Base-by-base conservation (phyloP, 441 rosid species). In the Arabidopsis hybrid region DNA sequence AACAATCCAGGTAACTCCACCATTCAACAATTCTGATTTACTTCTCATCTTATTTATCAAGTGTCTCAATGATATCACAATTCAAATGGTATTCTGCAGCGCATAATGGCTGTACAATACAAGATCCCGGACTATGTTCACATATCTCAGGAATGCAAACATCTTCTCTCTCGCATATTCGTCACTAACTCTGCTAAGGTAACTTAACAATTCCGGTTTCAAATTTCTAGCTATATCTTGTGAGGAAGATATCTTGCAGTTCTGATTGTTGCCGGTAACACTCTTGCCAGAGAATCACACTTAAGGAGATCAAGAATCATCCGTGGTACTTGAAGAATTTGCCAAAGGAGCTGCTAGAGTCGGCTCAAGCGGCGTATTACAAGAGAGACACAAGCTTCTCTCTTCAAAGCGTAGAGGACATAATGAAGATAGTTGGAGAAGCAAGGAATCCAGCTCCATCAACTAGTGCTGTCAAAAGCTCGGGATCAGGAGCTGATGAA, bases 271-370 rank as follows among this genome's bases (percentile, higher is more conserved):
- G 56, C 26, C 57, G 21, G 31, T 12, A 42, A 52, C 14, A 21
- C 42, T 3, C 2, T n/a, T 75, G 64, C 31, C 66, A 94, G 99
- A 92, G 97, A 80, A 89, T 88, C 52, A 78, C 92, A 1, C 72
- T 94, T 46, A 79, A 86, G 78, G 99, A 92, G 74, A 89, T 94
- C 74, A 94, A 90, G 81, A 89, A 62, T 76, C 97, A 95, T 47
- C 94, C 97, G 0, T 95, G 99, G 99, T 95, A 92, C 81, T 64
- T 92, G 52, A 92, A 92, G 91, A 95, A 89, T 80, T 79, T 95
- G 77, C 97, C 99, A 0, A 85, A 82, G 82, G 99, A 95, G 82
- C 86, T 92, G 57, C 73, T 78, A 1, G 99, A 94, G 49, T 63
- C 92, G 12, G 81, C 95, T 52, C 97, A 92, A 80, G 89, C 92